Evolutionary conservation across 2,329 filamentous ascomycete genomes (phyloP).

Genomic region (Ophiosphaerella narmari): DNA sequence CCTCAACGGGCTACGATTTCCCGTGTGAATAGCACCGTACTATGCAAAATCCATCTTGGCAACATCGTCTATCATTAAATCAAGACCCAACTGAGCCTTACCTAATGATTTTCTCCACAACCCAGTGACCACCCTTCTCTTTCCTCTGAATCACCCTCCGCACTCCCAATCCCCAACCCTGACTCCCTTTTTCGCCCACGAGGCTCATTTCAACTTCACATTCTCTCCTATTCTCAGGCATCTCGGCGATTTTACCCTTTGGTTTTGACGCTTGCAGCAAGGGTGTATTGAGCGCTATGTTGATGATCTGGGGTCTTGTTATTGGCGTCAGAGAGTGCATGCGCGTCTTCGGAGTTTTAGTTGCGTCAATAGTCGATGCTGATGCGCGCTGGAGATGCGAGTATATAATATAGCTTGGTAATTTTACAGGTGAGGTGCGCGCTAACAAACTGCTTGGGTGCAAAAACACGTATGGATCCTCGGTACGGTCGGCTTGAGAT

Average conservation of each 20-base stretch:
- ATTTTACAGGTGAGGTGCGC: constrained; percentile 54
- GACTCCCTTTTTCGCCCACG: constrained; percentile 66
- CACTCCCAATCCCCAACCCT: constrained; percentile 85
- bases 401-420: constrained; percentile 88
- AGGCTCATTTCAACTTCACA: constrained; percentile 84
- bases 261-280: constrained; percentile 86
- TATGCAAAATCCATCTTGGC: too few relatives aligned
- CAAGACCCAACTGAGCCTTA: constrained; percentile 6
- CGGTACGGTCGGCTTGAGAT: constrained; percentile 54
- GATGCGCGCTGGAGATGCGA: constrained; percentile 76
- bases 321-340: constrained; percentile 88
- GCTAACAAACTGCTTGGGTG: constrained; percentile 85
- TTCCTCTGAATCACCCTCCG: constrained; percentile 82
- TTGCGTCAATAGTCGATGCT: constrained; percentile 47
- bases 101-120: constrained; percentile 62
- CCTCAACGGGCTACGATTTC: too few relatives aligned
- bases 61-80: background rate
- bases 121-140: constrained; percentile 70
- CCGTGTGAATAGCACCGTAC: too few relatives aligned
- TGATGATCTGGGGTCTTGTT: constrained; percentile 74
- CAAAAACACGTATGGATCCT: constrained; percentile 72
- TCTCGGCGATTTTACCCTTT: constrained; percentile 73
- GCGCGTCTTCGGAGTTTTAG: constrained; percentile 64
- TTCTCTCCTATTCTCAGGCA: constrained; percentile 63
- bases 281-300: constrained; percentile 81